Evolutionary conservation across 768 basidiomycete species (phyloP).

Genomic region (Serendipita indica): DNA sequence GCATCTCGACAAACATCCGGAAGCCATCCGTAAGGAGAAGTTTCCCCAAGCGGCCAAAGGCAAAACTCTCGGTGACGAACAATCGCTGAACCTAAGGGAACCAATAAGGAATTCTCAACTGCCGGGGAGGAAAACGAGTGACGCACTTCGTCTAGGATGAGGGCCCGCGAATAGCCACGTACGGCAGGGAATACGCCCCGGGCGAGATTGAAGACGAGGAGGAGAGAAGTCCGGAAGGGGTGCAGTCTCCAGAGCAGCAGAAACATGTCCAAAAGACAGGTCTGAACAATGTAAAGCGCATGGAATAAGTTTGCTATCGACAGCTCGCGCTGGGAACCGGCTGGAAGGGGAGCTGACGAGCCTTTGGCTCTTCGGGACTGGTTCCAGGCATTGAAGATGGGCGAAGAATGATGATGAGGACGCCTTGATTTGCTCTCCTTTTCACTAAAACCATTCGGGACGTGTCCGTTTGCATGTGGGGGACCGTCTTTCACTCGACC

Average conservation of each 20-base stretch:
- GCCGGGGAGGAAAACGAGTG: neutral
- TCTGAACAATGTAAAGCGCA: conserved; percentile 39
- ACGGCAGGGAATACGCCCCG: conserved; percentile 69
- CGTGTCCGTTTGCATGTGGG: neutral
- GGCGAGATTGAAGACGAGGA: conserved; percentile 52
- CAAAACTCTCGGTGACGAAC: conserved; percentile 55
- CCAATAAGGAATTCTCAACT: neutral
- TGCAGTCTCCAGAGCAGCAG: conserved; percentile 38
- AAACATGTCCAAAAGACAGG: conserved; percentile 42
- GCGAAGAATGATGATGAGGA: neutral
- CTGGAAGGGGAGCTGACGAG: conserved; percentile 28
- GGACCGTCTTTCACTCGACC: neutral
- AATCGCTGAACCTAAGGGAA: conserved; percentile 45
- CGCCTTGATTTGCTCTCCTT: neutral
- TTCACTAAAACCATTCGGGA: neutral
- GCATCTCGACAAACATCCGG: conserved; percentile 46
- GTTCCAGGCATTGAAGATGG: conserved; percentile 12
- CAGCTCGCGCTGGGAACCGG: conserved; percentile 57
- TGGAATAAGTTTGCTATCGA: conserved; percentile 40
- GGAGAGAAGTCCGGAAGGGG: conserved; percentile 52
- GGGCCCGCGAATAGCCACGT: conserved; percentile 72
- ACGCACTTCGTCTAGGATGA: conserved; percentile 70
- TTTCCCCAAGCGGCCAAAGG: conserved; percentile 46
- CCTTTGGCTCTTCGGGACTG: conserved; percentile 7
- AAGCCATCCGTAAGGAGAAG: conserved; percentile 48